Conservation (phyloP, 495 filamentous ascomycete species). For the Talaromyces borbonicus region DNA sequence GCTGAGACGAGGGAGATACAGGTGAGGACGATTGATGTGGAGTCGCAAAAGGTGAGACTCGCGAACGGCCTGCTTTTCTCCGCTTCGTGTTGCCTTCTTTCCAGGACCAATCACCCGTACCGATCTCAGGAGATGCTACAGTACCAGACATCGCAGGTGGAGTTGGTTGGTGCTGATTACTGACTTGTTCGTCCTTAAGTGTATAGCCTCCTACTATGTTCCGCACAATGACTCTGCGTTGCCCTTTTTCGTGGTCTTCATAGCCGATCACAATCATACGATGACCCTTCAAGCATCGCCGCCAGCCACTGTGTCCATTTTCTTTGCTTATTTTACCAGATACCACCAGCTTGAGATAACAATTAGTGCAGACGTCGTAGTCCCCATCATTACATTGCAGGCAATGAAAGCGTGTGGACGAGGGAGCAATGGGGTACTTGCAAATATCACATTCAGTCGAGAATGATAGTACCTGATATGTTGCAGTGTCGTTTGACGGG, state of each 20-base stretch:
- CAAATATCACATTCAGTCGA: constrained; percentile 68
- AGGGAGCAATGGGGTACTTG: constrained; percentile 55
- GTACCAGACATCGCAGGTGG: constrained; percentile 8
- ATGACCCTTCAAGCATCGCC: constrained; percentile 68
- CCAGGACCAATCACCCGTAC: constrained; percentile 39
- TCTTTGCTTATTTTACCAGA: constrained; percentile 54
- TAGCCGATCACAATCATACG: constrained; percentile 76
- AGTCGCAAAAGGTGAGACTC: constrained; percentile 11
- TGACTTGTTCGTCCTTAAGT: constrained; percentile 42
- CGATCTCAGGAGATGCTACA: constrained; percentile 18
- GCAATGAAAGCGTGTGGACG: constrained; percentile 66
- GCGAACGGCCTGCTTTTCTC: constrained; percentile 38
- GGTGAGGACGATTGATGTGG: constrained; percentile 3
- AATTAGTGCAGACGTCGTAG: constrained; percentile 72
- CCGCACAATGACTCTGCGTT: constrained; percentile 46
- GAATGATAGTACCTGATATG: constrained; percentile 51
- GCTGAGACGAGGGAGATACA: constrained; percentile 8
- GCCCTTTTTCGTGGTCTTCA: constrained; percentile 47
- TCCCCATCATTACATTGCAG: constrained; percentile 57
- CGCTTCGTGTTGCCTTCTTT: constrained; percentile 36
- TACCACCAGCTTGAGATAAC: constrained; percentile 57
- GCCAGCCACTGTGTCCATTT: constrained; percentile 71
- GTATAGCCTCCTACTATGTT: constrained; percentile 65
- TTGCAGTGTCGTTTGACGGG: constrained; percentile 14
- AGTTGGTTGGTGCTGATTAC: constrained; percentile 6